Evolutionary conservation across 305 asterid species (phyloP).

Genomic region (Withania somnifera): DNA sequence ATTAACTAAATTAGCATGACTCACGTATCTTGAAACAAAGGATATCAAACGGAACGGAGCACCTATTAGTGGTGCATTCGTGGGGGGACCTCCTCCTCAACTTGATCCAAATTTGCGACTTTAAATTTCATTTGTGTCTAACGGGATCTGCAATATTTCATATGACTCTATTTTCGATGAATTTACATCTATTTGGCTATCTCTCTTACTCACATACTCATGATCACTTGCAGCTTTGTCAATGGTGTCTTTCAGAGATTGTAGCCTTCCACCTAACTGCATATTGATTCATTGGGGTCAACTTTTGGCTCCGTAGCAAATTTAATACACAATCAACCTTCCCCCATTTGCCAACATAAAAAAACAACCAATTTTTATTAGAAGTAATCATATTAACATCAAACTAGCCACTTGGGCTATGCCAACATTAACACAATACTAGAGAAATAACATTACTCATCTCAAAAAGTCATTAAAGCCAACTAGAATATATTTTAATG

Average conservation of each 20-base stretch:
- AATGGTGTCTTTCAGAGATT: slow-evolving; percentile 22
- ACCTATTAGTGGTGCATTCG: slow-evolving; percentile 75
- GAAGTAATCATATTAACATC: too few species aligned
- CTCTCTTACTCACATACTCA: slow-evolving; percentile 14
- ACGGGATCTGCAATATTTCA: slow-evolving; percentile 70
- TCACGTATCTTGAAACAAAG: slow-evolving; percentile 76
- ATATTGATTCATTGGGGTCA: slow-evolving; percentile 22
- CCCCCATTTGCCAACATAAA: too few species aligned
- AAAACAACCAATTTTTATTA: too few species aligned
- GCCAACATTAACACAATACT: too few species aligned
- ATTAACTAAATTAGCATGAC: slow-evolving; percentile 84
- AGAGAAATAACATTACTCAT: too few species aligned
- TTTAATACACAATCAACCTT: too few species aligned
- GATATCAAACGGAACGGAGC: slow-evolving; percentile 93
- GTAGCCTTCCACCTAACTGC: slow-evolving; percentile 26
- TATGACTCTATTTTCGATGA: slow-evolving; percentile 44
- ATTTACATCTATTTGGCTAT: slow-evolving; percentile 12
- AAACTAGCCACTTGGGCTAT: too few species aligned
- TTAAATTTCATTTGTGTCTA: slow-evolving; percentile 38
- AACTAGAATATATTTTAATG: too few species aligned
- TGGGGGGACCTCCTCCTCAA: slow-evolving; percentile 36
- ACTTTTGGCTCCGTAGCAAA: slow-evolving; percentile 18
- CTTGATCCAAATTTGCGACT: slow-evolving; percentile 16
- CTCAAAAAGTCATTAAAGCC: too few species aligned
- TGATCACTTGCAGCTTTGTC: slow-evolving; percentile 17